phyloP scores from a whole-genome alignment of 441 rosid species.

The Syzygium malaccense region DNA sequence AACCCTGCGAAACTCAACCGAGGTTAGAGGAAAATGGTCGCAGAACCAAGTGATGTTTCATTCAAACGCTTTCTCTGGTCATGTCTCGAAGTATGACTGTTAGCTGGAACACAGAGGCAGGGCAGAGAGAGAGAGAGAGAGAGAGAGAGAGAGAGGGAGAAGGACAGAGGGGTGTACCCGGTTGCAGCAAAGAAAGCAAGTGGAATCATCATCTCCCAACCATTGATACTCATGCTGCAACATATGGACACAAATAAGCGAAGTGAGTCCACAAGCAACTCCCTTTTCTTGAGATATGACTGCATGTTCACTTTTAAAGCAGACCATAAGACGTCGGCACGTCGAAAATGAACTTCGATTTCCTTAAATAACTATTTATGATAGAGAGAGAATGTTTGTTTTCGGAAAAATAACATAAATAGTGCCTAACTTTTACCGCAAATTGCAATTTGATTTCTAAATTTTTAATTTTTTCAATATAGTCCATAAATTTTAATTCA shows the following conservation, averaged over 20 bases:
- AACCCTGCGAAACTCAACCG: conserved; percentile 22
- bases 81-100: neutral
- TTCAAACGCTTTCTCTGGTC: neutral
- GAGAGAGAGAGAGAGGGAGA: neutral
- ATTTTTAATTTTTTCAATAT: too few relatives aligned
- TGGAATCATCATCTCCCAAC: conserved; percentile 81
- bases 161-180: conserved; percentile 23
- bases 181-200: conserved; percentile 60
- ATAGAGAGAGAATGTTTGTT: too few relatives aligned
- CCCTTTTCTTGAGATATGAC: neutral
- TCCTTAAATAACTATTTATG: neutral
- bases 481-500: too few relatives aligned
- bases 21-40: neutral
- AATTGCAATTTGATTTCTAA: too few relatives aligned
- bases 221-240: conserved; percentile 60
- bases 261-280: neutral
- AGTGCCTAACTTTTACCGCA: too few relatives aligned
- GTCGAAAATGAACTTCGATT: neutral
- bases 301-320: neutral
- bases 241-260: neutral
- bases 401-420: neutral
- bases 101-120: neutral
- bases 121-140: neutral
- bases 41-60: neutral
- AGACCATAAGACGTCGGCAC: neutral